phyloP scores from a whole-genome alignment of 208 protist species.

The Leishmania mexicana region DNA sequence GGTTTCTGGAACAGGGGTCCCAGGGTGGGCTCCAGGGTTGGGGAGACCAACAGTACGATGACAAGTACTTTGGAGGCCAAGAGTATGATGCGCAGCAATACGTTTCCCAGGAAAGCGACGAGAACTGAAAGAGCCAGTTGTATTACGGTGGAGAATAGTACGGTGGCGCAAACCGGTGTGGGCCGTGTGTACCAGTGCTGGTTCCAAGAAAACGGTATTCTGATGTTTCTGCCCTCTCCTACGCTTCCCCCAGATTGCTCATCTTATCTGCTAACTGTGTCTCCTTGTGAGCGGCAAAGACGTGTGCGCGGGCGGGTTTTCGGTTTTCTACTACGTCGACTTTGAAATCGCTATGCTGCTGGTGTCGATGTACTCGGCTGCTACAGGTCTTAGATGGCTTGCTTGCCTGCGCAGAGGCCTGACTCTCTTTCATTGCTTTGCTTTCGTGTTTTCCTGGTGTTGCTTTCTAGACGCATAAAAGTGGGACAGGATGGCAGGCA shows the following conservation, averaged over 20 bases:
- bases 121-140: constrained; percentile 11
- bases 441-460: background rate
- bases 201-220: constrained; percentile 2
- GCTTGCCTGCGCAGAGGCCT: background rate
- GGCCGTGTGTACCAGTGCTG: background rate
- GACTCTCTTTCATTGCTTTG: constrained; percentile 1
- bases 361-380: background rate
- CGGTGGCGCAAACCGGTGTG: background rate
- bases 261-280: background rate
- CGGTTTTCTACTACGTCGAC: background rate
- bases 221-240: background rate
- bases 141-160: constrained; percentile 2
- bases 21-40: background rate
- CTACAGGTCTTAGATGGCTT: background rate
- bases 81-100: constrained; percentile 4
- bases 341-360: background rate
- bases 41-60: constrained; percentile 10
- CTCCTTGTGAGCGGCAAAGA: background rate
- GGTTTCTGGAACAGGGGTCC: background rate
- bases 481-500: background rate
- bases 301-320: background rate
- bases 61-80: background rate
- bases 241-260: constrained; percentile 3
- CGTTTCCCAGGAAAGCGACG: background rate
- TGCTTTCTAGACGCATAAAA: background rate